These are phyloP conservation scores for Hemileccinum rubropunctum DNA, from an alignment of 768 basidiomycete genomes.

Conservation along the genomic window DNA sequence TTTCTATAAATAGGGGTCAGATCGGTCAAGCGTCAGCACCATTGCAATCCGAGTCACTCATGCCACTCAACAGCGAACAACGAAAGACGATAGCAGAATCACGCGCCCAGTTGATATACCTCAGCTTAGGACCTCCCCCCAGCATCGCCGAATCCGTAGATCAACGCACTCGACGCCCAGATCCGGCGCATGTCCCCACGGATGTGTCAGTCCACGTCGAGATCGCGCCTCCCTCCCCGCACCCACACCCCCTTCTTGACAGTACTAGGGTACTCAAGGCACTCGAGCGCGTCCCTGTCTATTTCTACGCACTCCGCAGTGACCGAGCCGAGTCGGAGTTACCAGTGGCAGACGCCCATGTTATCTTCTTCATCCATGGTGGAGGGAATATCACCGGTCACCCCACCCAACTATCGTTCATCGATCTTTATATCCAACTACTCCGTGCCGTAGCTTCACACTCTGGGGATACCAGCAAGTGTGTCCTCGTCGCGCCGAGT, in stretches of 20 bases:
- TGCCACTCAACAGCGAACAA: conserved; percentile 4
- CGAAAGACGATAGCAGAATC: neutral
- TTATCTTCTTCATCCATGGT: conserved; percentile 5
- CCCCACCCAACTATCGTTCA: neutral
- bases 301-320: neutral
- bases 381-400: conserved; percentile 4
- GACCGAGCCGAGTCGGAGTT: neutral
- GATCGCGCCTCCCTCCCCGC: neutral
- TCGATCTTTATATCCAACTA: neutral
- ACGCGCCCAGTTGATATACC: neutral
- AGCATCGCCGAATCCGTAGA: neutral
- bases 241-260: neutral
- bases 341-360: neutral
- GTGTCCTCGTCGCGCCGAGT: conserved; percentile 5
- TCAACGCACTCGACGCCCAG: neutral
- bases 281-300: conserved; percentile 1
- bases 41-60: too few relatives aligned
- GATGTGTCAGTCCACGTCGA: neutral
- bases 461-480: neutral
- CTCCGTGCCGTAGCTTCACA: neutral
- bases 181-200: neutral
- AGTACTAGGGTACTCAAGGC: neutral
- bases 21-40: too few relatives aligned
- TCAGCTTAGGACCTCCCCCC: too few relatives aligned
- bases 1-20: too few relatives aligned